Evolutionary conservation across 108 stramenopile genomes (phyloP).

Genomic region (Nitzschia sp.): DNA sequence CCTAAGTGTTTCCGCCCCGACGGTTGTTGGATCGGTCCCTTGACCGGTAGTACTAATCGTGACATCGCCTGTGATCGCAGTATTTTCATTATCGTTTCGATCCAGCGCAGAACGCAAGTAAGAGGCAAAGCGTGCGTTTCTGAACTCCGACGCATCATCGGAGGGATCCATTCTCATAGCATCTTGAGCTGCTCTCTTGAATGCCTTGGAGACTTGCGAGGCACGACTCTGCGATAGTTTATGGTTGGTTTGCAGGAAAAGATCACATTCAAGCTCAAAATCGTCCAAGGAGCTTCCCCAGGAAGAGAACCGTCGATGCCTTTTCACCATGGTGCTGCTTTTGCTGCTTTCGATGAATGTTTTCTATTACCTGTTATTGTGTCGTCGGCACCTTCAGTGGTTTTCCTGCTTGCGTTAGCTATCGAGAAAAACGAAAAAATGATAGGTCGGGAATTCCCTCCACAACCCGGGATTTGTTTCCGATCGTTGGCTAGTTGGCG

Average conservation of each 20-base stretch:
- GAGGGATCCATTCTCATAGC: background rate
- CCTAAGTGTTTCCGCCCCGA: background rate
- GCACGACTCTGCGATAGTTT: background rate
- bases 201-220: background rate
- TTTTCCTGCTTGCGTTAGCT: no score
- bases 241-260: slow-evolving; percentile 1
- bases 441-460: no score
- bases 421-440: no score
- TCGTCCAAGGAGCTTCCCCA: background rate
- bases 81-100: background rate
- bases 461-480: no score
- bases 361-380: no score
- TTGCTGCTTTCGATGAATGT: no score
- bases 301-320: background rate
- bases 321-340: background rate
- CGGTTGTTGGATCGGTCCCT: background rate
- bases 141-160: background rate
- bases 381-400: no score
- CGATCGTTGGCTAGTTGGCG: no score
- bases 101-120: background rate
- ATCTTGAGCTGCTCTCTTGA: background rate
- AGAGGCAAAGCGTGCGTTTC: background rate
- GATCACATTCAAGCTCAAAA: slow-evolving; percentile 2
- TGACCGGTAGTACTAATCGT: background rate
- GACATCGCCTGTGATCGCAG: background rate